Base-by-base conservation (phyloP, 441 rosid genomes). In the Eruca vesicaria region DNA sequence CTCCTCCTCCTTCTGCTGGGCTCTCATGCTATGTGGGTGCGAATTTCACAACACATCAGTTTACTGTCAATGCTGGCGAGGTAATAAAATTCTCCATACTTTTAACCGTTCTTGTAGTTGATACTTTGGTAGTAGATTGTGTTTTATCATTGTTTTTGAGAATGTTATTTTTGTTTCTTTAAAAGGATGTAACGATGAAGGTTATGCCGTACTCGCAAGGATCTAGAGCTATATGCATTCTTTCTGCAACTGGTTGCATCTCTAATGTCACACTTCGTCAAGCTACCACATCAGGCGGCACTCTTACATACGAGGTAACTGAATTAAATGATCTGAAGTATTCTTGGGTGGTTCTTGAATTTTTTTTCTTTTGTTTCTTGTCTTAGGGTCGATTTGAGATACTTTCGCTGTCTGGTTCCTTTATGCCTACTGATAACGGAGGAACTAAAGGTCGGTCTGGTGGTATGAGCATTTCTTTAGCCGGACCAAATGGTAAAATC, bases 191-290 rank as follows among this genome's bases (percentile, higher is more conserved):
- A 26, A 86, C 86, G 1, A 96, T 92, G 99, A 96, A 93, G 79
- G 68, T 96, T 36, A 96, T 94, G 97, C 86, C 96, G n/a, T 90
- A 89, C 73, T 87, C 96, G 55, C 98, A 90, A 88, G 97, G 96
- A 66, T 77, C 94, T 79, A 87, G 93, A 21, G 98, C 99, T 72
- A 88, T 93, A 43, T 96, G 99, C 80, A 82, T 96, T 80, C 98
- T 94, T 18, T 90, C 96, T 16, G 98, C 97, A n/a, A 94, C 87
- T 78, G 99, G 99, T 48, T 82, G 85, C 6, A 88, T 96, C 77
- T 96, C 98, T 41, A 96, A 91, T 76, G 99, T 94, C 73, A 93
- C 99, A 7, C 94, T 96, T 78, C 97, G 98, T 60, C 98, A 92
- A 45, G 87, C 98, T 68, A 84, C 94, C 26, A 86, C 95, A 64